A percentile compares a stretch with the other conserved stretches of the same genome.
These are phyloP conservation scores for Xylariaceae sp. DNA, from an alignment of 2,329 filamentous ascomycete genomes.

Conservation along the genomic window DNA sequence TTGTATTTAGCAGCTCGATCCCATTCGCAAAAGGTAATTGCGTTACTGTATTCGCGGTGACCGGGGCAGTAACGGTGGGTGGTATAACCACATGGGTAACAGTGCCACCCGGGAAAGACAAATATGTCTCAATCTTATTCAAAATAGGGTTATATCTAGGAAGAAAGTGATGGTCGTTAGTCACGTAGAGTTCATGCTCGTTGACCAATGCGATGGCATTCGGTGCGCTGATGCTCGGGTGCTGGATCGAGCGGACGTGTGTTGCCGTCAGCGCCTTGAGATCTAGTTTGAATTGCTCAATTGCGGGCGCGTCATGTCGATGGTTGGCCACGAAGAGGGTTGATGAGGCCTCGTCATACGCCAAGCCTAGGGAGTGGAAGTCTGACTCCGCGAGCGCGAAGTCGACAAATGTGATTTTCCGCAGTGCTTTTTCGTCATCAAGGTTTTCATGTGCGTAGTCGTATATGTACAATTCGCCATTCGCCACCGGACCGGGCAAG, in stretches of 20 bases:
- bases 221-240: conserved; percentile 36
- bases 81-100: conserved; percentile 35
- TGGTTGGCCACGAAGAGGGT: conserved; percentile 39
- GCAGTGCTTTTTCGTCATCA: conserved; percentile 22
- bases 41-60: conserved; percentile 27
- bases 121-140: conserved; percentile 32
- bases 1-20: conserved; percentile 36
- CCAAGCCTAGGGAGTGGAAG: conserved; percentile 40
- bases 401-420: conserved; percentile 22
- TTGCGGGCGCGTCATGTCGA: conserved; percentile 30
- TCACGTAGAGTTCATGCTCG: conserved; percentile 37
- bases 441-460: conserved; percentile 29
- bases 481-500: conserved; percentile 22
- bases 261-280: conserved; percentile 30
- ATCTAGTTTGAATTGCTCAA: conserved; percentile 40
- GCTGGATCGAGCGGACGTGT: conserved; percentile 34
- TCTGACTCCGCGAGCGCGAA: conserved; percentile 26
- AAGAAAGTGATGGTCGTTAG: conserved; percentile 38
- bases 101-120: conserved; percentile 30
- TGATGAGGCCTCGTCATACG: conserved; percentile 32
- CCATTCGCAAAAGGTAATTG: conserved; percentile 40
- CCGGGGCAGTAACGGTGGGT: conserved; percentile 15
- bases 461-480: conserved; percentile 35
- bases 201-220: conserved; percentile 37
- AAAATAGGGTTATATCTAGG: conserved; percentile 24